Evolutionary conservation across 805 yeast species (phyloP).

Genomic region (Starmera caribaea): DNA sequence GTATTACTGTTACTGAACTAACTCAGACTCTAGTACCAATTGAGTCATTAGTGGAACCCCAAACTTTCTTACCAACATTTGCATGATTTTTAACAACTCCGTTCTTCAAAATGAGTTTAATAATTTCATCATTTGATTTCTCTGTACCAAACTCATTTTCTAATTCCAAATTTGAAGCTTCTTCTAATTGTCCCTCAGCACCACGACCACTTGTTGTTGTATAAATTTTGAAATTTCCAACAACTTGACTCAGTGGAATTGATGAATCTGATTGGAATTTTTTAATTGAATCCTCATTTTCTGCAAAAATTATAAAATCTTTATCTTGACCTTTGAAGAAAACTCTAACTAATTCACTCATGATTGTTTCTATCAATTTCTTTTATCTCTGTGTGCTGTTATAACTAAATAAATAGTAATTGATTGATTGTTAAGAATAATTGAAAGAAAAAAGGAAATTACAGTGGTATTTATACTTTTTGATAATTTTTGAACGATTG

Average conservation of each 20-base stretch:
- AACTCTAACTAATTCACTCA: constrained; percentile 33
- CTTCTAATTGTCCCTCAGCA: constrained; percentile 59
- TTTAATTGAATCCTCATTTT: constrained; percentile 37
- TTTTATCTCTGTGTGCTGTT: too few relatives aligned
- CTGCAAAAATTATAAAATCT: constrained; percentile 61
- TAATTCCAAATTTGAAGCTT: constrained; percentile 58
- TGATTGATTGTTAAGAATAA: too few relatives aligned
- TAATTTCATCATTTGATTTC: constrained; percentile 42
- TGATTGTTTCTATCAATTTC: constrained; percentile 2
- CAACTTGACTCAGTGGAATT: constrained; percentile 49
- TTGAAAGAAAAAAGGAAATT: too few relatives aligned
- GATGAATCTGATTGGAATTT: constrained; percentile 41
- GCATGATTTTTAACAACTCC: constrained; percentile 42
- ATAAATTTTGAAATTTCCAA: constrained; percentile 58
- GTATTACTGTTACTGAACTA: background rate
- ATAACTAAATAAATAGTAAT: too few relatives aligned
- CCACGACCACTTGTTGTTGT: constrained; percentile 53
- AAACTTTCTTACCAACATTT: constrained; percentile 19
- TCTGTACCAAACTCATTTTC: constrained; percentile 57
- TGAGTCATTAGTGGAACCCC: constrained; percentile 37
- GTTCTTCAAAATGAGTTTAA: constrained; percentile 46
- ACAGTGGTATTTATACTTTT: too few relatives aligned
- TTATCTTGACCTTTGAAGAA: constrained; percentile 55
- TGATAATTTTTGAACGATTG: too few relatives aligned
- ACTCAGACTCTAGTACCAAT: constrained; percentile 16